phyloP scores from a whole-genome alignment of 2,329 filamentous ascomycete genomes.

The Penicillium sp. region DNA sequence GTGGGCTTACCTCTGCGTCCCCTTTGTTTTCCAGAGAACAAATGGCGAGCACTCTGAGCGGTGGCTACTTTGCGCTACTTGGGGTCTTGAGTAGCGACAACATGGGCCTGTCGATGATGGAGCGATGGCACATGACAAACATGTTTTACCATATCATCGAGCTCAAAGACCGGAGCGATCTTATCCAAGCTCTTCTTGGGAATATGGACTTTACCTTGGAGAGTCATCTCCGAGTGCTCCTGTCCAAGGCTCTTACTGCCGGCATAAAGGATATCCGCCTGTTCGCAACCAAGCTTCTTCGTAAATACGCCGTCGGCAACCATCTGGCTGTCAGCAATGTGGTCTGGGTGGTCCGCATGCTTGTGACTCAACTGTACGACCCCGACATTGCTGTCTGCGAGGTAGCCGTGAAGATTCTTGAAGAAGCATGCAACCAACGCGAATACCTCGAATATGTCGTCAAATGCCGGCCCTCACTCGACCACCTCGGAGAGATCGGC shows the following conservation, averaged over 20 bases:
- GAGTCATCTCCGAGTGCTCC: conserved; percentile 83
- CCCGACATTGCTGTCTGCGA: conserved; percentile 96
- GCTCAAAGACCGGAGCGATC: conserved; percentile 80
- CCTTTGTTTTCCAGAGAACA: conserved; percentile 86
- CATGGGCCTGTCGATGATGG: conserved; percentile 82
- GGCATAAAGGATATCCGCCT: conserved; percentile 89
- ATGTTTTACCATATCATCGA: conserved; percentile 99
- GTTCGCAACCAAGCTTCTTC: conserved; percentile 77
- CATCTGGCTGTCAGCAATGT: conserved; percentile 58
- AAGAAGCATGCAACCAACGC: conserved; percentile 93
- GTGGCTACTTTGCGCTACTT: conserved; percentile 90
- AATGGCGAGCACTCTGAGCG: conserved; percentile 79
- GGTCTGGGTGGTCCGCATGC: conserved; percentile 90
- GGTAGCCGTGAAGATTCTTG: conserved; percentile 91
- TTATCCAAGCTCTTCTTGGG: conserved; percentile 81
- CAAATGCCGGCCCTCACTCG: conserved; percentile 87
- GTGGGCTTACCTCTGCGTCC: conserved; percentile 62
- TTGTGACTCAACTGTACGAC: conserved; percentile 98
- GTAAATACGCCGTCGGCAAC: conserved; percentile 73
- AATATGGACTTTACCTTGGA: conserved; percentile 89
- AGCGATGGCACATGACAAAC: conserved; percentile 96
- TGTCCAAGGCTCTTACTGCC: conserved; percentile 90
- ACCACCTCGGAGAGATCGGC: conserved; percentile 94
- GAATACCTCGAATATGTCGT: conserved; percentile 92
- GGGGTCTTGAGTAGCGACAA: conserved; percentile 79